A percentile compares a stretch with the other conserved stretches of the same genome.
Evolutionary conservation across 306 rosid genomes (phyloP).

Genomic region (Cajanus cajan): DNA sequence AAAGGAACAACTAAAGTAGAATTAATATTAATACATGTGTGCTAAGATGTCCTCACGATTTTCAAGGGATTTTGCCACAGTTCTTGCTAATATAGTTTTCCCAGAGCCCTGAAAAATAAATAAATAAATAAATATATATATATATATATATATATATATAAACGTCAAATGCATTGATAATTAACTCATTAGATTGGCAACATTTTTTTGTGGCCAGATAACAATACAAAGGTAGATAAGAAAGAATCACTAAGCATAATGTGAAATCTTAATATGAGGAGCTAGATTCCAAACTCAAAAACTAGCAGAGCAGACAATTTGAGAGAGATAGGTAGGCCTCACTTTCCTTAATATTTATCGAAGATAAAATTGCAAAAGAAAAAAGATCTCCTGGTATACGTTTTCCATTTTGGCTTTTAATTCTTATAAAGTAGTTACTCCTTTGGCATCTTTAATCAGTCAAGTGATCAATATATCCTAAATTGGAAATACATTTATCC

Average conservation of each 20-base stretch:
- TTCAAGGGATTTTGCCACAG: conserved; percentile 72
- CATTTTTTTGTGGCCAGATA: background rate
- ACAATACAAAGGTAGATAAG: conserved; percentile 22
- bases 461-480: background rate
- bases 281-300: background rate
- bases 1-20: conserved; percentile 18
- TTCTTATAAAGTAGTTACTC: conserved; percentile 10
- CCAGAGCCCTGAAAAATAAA: conserved; percentile 79
- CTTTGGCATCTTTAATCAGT: background rate
- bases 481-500: background rate
- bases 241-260: conserved; percentile 14
- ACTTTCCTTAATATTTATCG: conserved; percentile 5
- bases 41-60: conserved; percentile 64
- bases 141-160: background rate
- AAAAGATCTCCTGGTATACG: background rate
- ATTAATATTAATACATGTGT: conserved; percentile 60
- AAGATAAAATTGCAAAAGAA: background rate
- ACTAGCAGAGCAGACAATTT: conserved; percentile 9
- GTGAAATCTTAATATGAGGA: background rate
- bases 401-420: conserved; percentile 4
- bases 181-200: conserved; percentile 3
- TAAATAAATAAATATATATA: no score
- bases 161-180: conserved; percentile 16
- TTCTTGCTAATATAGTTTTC: conserved; percentile 74
- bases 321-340: background rate